Evolutionary conservation across 2,329 filamentous ascomycete genomes (phyloP), one percentile per base, ranked within the genome.

Genomic region (Aspergillus viridinutans): DNA sequence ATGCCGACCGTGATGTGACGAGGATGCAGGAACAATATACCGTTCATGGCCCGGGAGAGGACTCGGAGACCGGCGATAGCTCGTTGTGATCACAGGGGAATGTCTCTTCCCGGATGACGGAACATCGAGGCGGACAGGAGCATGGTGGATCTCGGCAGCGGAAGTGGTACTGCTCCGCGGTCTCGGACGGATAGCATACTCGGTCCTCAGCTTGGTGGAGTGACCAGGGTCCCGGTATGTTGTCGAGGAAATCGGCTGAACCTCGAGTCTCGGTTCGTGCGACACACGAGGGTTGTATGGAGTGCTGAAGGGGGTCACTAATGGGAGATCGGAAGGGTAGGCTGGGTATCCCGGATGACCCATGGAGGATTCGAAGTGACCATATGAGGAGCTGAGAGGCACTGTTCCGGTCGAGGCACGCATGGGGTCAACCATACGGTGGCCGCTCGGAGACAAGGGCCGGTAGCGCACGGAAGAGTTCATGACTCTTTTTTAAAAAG

Each of bases 321-420:
- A 69, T 25, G 63, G 67, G 26, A 60, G 63, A 53, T 72, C 70
- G 5, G 72, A 71, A 10, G 70, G 63, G 53, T 74, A 71, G 26
- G 68, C 64, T 20, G 71, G 60, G 53, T 71, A 70, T 47, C 64
- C 61, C 43, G 69, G 66, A 45, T 67, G 67, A 47, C 64, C 60
- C 47, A 67, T 58, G 7, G 68, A 62, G 6, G 64, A 61, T 29
- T 71, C 65, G 53, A 74, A 73, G 4, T 67, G 63, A 51, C 77
- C 72, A 54, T 68, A 65, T 47, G 70, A 67, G 10, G 73, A 69
- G 50, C 61, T 67, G 42, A 70, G 63, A 50, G 71, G 64, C 45
- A 77, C 69, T 49, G 69, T 75, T 40, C 74, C 74, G 6, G 74
- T 77, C 20, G 76, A 77, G 29, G 74, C 69, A 43, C 74, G 72